Base-by-base conservation (phyloP, 148 eudicot species). In the Agrostemma githago region DNA sequence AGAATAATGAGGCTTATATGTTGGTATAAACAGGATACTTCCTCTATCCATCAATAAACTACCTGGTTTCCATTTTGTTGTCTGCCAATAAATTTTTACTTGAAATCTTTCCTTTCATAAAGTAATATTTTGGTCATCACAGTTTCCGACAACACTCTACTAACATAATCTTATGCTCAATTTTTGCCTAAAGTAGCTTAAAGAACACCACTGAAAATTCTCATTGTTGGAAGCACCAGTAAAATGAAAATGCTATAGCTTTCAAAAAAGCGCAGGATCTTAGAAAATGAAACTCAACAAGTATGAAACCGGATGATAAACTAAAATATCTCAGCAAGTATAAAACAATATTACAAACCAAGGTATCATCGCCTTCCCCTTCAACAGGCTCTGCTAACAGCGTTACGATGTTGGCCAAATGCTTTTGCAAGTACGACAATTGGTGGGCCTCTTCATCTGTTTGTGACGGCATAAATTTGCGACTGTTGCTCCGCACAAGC, bases 371-470 rank as follows among this genome's bases (percentile, higher is more conserved):
- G 67, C 90, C 90, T 82, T 89, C 92, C 58, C 90, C 97, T 77
- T 92, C 99, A 72, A 83, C 80, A 14, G 88, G 79, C 72, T 95
- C 96, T 44, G 99, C 89, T 81, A 95, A 84, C 74, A 95, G 94
- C 21, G 96, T 87, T 71, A 95, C 87, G 60, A 95, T 85, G 78
- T 90, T 95, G 61, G 92, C 88, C 83, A 95, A 64, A 79, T 95
- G 97, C 82, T 95, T 95, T 76, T 92, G 99, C 78, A 95, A 79
- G 78, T 95, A 95, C 38, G 99, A 92, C 73, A 95, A 81, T 72
- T 92, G 99, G 81, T 95, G 99, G 72, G 96, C 90, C 88, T 95
- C 99, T 82, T 95, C 99, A 77, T 95, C 99, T 42, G 94, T 87
- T 84, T 90, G 99, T 57, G 99, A 95, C 53, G 99, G 99, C 90